Percentiles rank a stretch among this genome's conserved stretches.
Evolutionary conservation across 1,139 yeast genomes (phyloP).

Genomic region (Torulaspora pretoriensis): DNA sequence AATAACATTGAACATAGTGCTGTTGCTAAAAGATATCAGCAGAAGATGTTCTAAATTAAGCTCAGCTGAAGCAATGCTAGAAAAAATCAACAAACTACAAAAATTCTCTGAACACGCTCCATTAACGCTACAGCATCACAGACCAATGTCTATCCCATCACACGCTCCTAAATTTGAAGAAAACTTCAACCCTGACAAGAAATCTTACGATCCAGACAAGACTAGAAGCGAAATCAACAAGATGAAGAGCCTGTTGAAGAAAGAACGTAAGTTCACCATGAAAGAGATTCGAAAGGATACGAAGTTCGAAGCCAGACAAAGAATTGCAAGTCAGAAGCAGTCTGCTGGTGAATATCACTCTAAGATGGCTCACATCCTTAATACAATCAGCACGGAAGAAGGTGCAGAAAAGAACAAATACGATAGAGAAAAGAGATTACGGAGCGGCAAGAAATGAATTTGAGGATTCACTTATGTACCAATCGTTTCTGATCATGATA

Average conservation of each 20-base stretch:
- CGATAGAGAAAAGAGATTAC: constrained; percentile 73
- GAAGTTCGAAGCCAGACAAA: constrained; percentile 81
- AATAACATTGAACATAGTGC: constrained; percentile 32
- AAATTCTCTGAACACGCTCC: constrained; percentile 63
- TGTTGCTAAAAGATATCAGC: constrained; percentile 24
- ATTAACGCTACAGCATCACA: constrained; percentile 79
- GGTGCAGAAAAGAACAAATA: constrained; percentile 92
- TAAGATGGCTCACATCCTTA: constrained; percentile 82
- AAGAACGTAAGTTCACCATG: constrained; percentile 82
- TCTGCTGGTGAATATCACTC: constrained; percentile 77
- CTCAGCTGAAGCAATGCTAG: constrained; percentile 33
- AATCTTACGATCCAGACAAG: constrained; percentile 79
- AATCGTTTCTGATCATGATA: no score
- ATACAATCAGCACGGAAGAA: constrained; percentile 84
- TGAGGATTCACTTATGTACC: no score
- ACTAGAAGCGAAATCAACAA: constrained; percentile 79
- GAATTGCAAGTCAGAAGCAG: constrained; percentile 69
- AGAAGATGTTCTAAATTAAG: constrained; percentile 26
- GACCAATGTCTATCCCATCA: constrained; percentile 78
- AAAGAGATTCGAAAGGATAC: constrained; percentile 89
- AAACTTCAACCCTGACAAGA: constrained; percentile 92
- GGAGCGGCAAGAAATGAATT: constrained; percentile 52
- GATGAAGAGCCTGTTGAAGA: constrained; percentile 79
- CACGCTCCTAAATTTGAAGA: constrained; percentile 91
- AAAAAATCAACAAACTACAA: constrained; percentile 47